phyloP scores from a whole-genome alignment of 169 alveolate species.

The Plasmodium malariae region DNA sequence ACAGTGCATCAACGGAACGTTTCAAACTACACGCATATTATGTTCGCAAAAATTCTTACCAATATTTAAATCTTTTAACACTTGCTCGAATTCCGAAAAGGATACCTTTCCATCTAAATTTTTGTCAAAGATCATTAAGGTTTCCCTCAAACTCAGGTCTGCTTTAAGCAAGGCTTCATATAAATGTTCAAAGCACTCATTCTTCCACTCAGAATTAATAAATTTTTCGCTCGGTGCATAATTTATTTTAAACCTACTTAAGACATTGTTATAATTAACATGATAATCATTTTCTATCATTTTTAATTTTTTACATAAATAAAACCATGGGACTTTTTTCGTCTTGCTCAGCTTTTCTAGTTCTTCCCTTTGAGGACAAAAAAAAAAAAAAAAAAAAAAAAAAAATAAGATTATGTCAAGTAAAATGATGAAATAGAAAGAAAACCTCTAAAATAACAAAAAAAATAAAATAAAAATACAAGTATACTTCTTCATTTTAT shows the following conservation, averaged over 20 bases:
- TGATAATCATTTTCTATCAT: conserved; percentile 78
- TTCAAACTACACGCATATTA: background rate
- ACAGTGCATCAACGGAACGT: too few relatives aligned
- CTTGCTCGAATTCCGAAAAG: conserved; percentile 87
- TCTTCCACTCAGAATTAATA: conserved; percentile 48
- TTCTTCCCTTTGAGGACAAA: conserved; percentile 23
- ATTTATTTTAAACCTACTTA: conserved; percentile 77
- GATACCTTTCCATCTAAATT: conserved; percentile 90
- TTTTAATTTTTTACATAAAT: conserved; percentile 77
- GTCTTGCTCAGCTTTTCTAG: conserved; percentile 38
- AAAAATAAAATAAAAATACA: background rate
- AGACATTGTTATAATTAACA: conserved; percentile 84
- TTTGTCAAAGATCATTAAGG: conserved; percentile 88
- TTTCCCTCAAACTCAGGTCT: conserved; percentile 87
- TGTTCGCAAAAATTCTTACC: conserved; percentile 36
- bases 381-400: background rate
- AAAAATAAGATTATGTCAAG: background rate
- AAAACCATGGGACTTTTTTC: conserved; percentile 80
- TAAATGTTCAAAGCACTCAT: conserved; percentile 67
- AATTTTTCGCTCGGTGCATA: conserved; percentile 38
- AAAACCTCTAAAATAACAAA: background rate
- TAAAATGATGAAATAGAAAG: background rate
- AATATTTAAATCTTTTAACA: conserved; percentile 83
- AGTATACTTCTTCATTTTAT: background rate
- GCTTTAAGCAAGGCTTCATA: conserved; percentile 88